Conservation (phyloP, 2,329 filamentous ascomycete species). For the Tympanopsis confertula region DNA sequence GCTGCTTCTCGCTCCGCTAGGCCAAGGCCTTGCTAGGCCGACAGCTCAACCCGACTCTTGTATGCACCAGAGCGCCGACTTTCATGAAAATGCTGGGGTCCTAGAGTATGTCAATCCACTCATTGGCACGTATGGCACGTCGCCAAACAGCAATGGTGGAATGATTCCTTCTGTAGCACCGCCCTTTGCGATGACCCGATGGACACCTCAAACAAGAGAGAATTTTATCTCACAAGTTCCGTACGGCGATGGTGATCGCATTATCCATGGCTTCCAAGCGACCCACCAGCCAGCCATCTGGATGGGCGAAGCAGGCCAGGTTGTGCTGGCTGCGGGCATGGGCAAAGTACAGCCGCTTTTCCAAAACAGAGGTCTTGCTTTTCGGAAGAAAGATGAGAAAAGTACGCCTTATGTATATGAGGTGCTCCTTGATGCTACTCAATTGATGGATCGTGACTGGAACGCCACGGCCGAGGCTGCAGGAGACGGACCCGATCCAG, state of each 20-base stretch:
- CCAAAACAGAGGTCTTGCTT: conserved; percentile 24
- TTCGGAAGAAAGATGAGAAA: conserved; percentile 26
- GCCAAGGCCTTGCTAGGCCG: too few species aligned
- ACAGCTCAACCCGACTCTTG: too few species aligned
- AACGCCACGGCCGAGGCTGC: conserved; percentile 19
- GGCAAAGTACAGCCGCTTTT: conserved; percentile 20
- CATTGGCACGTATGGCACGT: conserved; percentile 17
- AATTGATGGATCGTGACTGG: conserved; percentile 18
- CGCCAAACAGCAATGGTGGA: conserved; percentile 19
- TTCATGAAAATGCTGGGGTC: conserved; percentile 16
- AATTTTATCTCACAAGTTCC: conserved; percentile 37
- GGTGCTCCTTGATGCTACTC: conserved; percentile 22
- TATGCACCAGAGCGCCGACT: conserved; percentile 12
- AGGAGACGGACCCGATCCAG: conserved; percentile 12
- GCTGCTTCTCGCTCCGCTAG: too few species aligned
- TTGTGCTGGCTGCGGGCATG: conserved; percentile 26
- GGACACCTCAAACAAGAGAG: conserved; percentile 33
- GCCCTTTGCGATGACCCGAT: conserved; percentile 36
- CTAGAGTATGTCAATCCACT: conserved; percentile 19
- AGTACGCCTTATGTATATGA: conserved; percentile 34
- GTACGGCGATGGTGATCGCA: conserved; percentile 27
- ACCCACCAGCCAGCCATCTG: conserved; percentile 39
- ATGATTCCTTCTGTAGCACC: conserved; percentile 23
- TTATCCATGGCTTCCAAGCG: conserved; percentile 34
- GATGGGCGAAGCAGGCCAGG: conserved; percentile 36